Base-by-base conservation (phyloP, 2,329 filamentous ascomycete species). In the Paecilomyces sp. region DNA sequence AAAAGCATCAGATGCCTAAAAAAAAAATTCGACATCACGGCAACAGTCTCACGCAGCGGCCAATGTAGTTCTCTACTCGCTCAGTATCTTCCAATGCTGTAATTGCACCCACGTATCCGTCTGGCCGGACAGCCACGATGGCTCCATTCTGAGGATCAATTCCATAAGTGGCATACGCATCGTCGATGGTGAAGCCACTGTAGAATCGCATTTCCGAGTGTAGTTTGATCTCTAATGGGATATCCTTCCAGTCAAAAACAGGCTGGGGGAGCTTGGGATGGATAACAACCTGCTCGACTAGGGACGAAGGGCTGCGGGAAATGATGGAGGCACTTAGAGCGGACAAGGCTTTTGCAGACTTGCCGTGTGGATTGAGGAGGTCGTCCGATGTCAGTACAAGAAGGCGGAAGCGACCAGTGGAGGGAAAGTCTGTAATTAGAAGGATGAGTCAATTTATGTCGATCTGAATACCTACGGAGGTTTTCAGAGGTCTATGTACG, bases 361-460 rank as follows among this genome's bases (percentile, higher is more conserved):
- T 59, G 6, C 72, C 71, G 9, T 66, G 15, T 3, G 66, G 66
- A n/a, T 70, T 61, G 9, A 75, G 62, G 13, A 76, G 65, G 58
- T 76, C 74, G 0, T 65, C 63, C 1, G 73, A 73, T 2, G 73
- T 68, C 3, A 76, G 63, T 52, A 66, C 68, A 5, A 76, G 62
- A 33, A 76, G 70, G 22, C 74, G 70, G 65, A 75, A 75, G 7
- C 74, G 70, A 13, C 73, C 74, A 15, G 67, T 75, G 5, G 74
- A 75, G 5, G 62, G 61, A 58, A 76, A 71, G 33, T 75, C 73
- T 75, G 56, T 2, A 3, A 13, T 13, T 34, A 15, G 24, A 28
- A 54, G 5, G 13, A 8, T 8, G 24, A 13, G 24, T 60, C 47
- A 62, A 60, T 57, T 25, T 13, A 22, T 3, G 15, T 7, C 52